Evolutionary conservation across 345 rosid genomes (phyloP).

Genomic region (Murraya koenigii): DNA sequence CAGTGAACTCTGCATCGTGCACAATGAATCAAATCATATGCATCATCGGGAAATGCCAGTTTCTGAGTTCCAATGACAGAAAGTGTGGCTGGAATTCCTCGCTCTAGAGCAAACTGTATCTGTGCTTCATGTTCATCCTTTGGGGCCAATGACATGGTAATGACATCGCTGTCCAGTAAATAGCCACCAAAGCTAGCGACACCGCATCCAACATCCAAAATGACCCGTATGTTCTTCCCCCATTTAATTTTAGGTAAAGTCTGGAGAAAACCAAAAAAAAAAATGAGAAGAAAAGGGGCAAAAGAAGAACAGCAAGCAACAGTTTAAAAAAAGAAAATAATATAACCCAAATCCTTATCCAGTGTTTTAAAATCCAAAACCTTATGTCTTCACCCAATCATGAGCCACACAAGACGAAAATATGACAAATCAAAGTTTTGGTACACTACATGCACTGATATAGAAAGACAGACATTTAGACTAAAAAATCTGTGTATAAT

Average conservation of each 20-base stretch:
- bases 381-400: background rate
- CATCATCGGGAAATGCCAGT: slow-evolving; percentile 64
- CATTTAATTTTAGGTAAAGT: slow-evolving; percentile 64
- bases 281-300: background rate
- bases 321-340: background rate
- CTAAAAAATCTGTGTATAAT: background rate
- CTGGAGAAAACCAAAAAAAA: slow-evolving; percentile 31
- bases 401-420: background rate
- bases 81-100: slow-evolving; percentile 90
- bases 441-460: background rate
- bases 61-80: slow-evolving; percentile 83
- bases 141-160: slow-evolving; percentile 94
- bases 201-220: slow-evolving; percentile 90
- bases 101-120: slow-evolving; percentile 90
- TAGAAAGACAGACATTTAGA: background rate
- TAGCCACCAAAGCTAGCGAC: slow-evolving; percentile 95
- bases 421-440: background rate
- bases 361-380: background rate
- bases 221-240: slow-evolving; percentile 67
- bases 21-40: slow-evolving; percentile 86
- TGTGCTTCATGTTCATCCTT: slow-evolving; percentile 99
- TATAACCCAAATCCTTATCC: background rate
- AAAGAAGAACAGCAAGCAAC: background rate
- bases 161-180: slow-evolving; percentile 67
- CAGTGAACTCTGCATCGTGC: slow-evolving; percentile 97